Percentiles rank a stretch among this genome's conserved stretches.
Conservation (phyloP, 371 early-diverging fungal genomes). For the Mucor irregularis region DNA sequence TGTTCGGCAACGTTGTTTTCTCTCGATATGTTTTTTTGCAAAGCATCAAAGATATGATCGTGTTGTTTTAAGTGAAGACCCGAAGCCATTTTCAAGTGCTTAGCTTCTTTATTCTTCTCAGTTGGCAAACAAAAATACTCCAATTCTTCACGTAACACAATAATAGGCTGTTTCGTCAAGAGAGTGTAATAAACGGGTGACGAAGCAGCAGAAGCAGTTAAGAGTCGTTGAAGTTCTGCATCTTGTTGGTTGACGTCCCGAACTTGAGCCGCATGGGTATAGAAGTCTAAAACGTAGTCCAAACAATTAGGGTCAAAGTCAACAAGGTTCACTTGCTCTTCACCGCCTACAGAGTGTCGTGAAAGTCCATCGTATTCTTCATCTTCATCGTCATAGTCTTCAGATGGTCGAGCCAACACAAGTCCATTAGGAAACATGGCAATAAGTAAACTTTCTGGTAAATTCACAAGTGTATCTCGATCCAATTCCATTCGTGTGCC, state of each 20-base stretch:
- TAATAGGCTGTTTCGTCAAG: constrained; percentile 71
- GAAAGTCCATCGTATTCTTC: constrained; percentile 54
- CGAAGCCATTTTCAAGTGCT: constrained; percentile 59
- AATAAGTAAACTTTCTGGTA: constrained; percentile 77
- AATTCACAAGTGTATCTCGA: constrained; percentile 69
- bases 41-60: constrained; percentile 73
- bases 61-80: constrained; percentile 65
- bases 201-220: constrained; percentile 26
- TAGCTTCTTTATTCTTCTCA: constrained; percentile 26
- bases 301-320: constrained; percentile 69
- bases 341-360: constrained; percentile 50
- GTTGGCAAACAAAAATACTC: constrained; percentile 63
- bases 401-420: constrained; percentile 52
- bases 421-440: constrained; percentile 87
- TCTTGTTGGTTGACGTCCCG: constrained; percentile 24
- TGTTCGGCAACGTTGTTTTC: constrained; percentile 79
- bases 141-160: constrained; percentile 65
- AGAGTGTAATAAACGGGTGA: constrained; percentile 55
- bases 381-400: constrained; percentile 41
- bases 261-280: constrained; percentile 31
- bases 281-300: constrained; percentile 63
- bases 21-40: constrained; percentile 73
- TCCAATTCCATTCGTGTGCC: constrained; percentile 73
- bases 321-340: constrained; percentile 59
- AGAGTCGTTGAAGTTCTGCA: constrained; percentile 19